Evolutionary conservation across 129 eudicot genomes (phyloP), one percentile per base, ranked within the genome.

Genomic region (Escallonia herrerae): DNA sequence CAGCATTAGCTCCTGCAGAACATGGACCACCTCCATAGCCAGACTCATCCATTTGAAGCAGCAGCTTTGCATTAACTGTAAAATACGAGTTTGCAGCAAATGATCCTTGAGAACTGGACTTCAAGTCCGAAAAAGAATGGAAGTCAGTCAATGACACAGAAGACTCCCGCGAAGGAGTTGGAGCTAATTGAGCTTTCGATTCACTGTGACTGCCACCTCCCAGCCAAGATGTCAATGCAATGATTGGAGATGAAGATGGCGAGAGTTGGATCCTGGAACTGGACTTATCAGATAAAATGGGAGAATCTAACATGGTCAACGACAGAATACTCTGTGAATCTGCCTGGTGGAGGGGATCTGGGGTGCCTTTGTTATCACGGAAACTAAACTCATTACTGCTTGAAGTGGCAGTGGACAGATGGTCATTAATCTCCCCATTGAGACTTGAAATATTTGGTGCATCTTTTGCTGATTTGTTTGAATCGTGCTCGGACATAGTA

Each of bases 1-100:
- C 74, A 13, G 99, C 99, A 3, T 88, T 79, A 60, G 99, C 99
- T 52, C 95, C 99, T 5, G 99, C 95, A 66, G 97, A 83, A 72
- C 99, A 94, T 5, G 97, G 96, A 42, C 99, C 99, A 42, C 97
- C 97, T n/a, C 99, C 97, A 65, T 89, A 94, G 40, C 99, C 96
- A 67, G 87, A 81, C 78, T 94, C 95, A 70, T 94, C 95, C 66
- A 86, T 77, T 54, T 89, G 86, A 53, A 94, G 87, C 60, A 94
- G 84, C 61, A 94, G 80, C 64, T 71, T 64, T 2, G 93, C 77
- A 60, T 81, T 82, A 41, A 94, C 70, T n/a, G 71, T 60, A 74
- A 88, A 78, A 65, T 69, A 67, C 33, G 81, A 53, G 77, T 73
- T 81, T 58, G 83, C 67, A n/a, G 75, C 66, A 67, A 60, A 60